Percentiles rank a stretch among this genome's conserved stretches.
Evolutionary conservation across 2,329 filamentous ascomycete genomes (phyloP).

Genomic region (Colletotrichum sansevieriae): DNA sequence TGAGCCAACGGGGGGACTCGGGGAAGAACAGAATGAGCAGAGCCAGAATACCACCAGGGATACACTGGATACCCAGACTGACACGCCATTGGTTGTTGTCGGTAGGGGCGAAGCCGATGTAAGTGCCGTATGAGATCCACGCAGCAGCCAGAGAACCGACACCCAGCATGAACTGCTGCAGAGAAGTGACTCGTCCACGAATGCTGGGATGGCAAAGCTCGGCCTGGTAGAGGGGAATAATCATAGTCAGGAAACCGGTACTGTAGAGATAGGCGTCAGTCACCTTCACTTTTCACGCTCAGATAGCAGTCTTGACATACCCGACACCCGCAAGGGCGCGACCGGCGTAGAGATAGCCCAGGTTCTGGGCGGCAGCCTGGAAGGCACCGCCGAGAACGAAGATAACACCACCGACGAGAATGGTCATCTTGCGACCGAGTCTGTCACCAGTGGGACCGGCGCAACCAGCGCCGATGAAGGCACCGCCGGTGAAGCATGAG

Average conservation of each 20-base stretch:
- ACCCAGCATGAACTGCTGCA: slow-evolving; percentile 88
- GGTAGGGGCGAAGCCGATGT: slow-evolving; percentile 46
- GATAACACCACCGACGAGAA: slow-evolving; percentile 76
- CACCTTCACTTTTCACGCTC: neutral
- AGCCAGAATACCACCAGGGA: slow-evolving; percentile 75
- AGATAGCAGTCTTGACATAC: slow-evolving; percentile 37
- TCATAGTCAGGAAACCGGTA: slow-evolving; percentile 58
- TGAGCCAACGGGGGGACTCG: slow-evolving; percentile 80
- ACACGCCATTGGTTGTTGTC: slow-evolving; percentile 53
- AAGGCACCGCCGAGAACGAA: slow-evolving; percentile 80
- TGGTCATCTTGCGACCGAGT: slow-evolving; percentile 78
- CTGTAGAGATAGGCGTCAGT: slow-evolving; percentile 47
- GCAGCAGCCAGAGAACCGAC: slow-evolving; percentile 79
- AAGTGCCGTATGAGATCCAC: slow-evolving; percentile 76
- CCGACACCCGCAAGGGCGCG: slow-evolving; percentile 76
- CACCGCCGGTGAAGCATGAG: slow-evolving; percentile 82
- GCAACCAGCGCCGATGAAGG: slow-evolving; percentile 76
- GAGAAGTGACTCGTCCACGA: slow-evolving; percentile 78
- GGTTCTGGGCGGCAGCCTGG: slow-evolving; percentile 74
- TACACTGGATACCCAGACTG: slow-evolving; percentile 75
- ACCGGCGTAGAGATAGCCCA: slow-evolving; percentile 76
- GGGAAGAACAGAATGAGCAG: slow-evolving; percentile 77
- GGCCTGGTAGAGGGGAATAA: slow-evolving; percentile 77
- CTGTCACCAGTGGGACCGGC: slow-evolving; percentile 74
- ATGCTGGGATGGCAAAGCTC: slow-evolving; percentile 85